Evolutionary conservation across 306 rosid genomes (phyloP).

Genomic region (Leucaena leucocephala): DNA sequence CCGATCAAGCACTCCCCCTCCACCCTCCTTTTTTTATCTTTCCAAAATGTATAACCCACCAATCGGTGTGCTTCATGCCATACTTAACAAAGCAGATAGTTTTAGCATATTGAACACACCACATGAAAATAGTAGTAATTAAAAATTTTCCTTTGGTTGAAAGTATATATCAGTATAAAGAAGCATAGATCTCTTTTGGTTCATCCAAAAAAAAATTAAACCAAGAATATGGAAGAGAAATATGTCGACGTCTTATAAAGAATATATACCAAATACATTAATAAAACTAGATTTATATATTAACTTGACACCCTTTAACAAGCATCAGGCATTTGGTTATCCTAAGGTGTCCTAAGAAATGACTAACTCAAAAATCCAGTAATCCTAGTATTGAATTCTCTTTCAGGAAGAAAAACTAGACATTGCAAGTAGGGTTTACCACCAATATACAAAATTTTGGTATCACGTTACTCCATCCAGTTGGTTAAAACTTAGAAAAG

Average conservation of each 20-base stretch:
- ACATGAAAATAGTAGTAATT: not conserved
- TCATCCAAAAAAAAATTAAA: not conserved
- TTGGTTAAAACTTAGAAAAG: not conserved
- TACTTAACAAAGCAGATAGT: not conserved
- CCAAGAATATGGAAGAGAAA: conserved; percentile 10
- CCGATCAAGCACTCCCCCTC: not conserved
- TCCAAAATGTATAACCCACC: not conserved
- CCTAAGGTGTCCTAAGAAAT: conserved; percentile 18
- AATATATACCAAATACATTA: not conserved
- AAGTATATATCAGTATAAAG: not conserved
- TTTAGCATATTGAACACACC: not conserved
- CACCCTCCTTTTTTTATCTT: not conserved
- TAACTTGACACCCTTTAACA: conserved; percentile 20
- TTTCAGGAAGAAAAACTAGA: not conserved
- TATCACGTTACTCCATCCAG: not conserved
- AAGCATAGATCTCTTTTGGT: not conserved
- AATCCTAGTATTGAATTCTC: conserved; percentile 6
- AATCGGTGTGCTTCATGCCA: conserved; percentile 1
- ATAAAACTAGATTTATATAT: not conserved
- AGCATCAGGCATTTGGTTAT: conserved; percentile 23
- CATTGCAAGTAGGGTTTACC: not conserved
- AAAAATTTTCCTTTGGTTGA: not conserved
- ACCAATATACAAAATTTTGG: not conserved
- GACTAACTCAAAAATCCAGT: not conserved
- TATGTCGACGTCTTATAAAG: conserved; percentile 4